phyloP scores from a whole-genome alignment of 2,329 filamentous ascomycete genomes.

The Colletotrichum simmondsii region DNA sequence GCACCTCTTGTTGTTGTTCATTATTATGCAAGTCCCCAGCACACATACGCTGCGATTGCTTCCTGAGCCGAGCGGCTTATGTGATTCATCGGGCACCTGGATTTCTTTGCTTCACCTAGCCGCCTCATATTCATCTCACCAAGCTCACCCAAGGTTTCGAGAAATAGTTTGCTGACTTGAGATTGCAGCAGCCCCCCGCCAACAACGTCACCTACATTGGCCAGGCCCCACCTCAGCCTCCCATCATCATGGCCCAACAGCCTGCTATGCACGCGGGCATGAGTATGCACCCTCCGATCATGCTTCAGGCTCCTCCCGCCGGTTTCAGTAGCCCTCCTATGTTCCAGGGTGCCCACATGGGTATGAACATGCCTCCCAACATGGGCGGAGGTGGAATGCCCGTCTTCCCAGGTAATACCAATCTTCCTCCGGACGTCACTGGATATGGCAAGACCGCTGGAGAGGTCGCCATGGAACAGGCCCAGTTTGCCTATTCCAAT shows the following conservation, averaged over 20 bases:
- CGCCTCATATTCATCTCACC: neutral
- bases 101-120: neutral
- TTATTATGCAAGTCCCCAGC: conserved; percentile 53
- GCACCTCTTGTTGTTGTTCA: conserved; percentile 15
- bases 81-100: neutral
- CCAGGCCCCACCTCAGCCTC: conserved; percentile 40
- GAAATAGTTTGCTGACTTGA: conserved; percentile 30
- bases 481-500: conserved; percentile 60
- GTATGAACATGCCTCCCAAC: conserved; percentile 18
- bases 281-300: conserved; percentile 36
- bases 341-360: conserved; percentile 25
- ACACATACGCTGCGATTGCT: neutral
- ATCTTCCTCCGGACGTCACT: conserved; percentile 59
- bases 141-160: neutral
- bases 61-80: conserved; percentile 8
- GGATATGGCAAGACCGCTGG: conserved; percentile 61
- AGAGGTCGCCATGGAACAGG: conserved; percentile 59
- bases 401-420: conserved; percentile 50
- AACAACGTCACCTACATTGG: conserved; percentile 40
- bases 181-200: conserved; percentile 43
- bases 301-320: conserved; percentile 43
- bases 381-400: conserved; percentile 21
- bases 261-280: conserved; percentile 41
- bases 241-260: conserved; percentile 47
- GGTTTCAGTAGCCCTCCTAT: conserved; percentile 16